These are phyloP conservation scores for Neurospora crassa DNA, from an alignment of 2,329 filamentous ascomycete species.

Conservation along the genomic window DNA sequence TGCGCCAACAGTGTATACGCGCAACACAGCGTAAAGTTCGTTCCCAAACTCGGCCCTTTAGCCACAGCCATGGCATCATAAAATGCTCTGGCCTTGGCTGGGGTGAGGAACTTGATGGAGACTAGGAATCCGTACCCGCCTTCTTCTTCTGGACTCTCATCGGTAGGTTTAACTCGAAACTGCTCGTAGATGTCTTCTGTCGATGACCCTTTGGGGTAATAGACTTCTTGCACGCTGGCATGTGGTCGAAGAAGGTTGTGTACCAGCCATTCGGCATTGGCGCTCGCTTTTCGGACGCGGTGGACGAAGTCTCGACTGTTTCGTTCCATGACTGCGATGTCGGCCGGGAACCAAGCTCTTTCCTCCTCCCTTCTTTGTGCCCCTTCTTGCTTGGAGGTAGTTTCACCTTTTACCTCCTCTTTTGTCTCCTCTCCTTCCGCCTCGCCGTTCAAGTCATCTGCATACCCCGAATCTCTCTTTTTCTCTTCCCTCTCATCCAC, in stretches of 20 bases:
- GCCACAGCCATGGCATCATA: conserved; percentile 14
- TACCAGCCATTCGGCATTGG: conserved; percentile 9
- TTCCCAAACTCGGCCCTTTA: conserved; percentile 18
- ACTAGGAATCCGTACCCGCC: conserved; percentile 13
- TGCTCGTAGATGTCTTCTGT: conserved; percentile 10
- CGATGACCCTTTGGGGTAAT: conserved; percentile 10
- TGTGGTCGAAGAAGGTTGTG: neutral
- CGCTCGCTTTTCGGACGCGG: conserved; percentile 6
- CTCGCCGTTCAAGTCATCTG: neutral
- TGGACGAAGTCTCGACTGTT: conserved; percentile 12
- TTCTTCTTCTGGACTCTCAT: neutral
- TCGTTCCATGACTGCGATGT: conserved; percentile 12
- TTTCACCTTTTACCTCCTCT: no score
- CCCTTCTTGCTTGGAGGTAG: no score
- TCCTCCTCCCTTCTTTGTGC: no score
- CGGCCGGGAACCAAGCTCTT: conserved; percentile 10
- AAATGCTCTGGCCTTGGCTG: conserved; percentile 9
- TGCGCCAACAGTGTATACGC: conserved; percentile 17
- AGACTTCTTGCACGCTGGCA: conserved; percentile 8
- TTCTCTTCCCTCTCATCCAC: neutral
- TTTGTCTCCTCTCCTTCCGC: neutral
- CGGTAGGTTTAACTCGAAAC: neutral
- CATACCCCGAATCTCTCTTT: neutral
- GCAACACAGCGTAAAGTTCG: conserved; percentile 17
- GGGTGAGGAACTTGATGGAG: conserved; percentile 9